A percentile compares a stretch with the other conserved stretches of the same genome.
Conservation (phyloP, 2,329 filamentous ascomycete species). For the Paraphaeosphaeria minitans region DNA sequence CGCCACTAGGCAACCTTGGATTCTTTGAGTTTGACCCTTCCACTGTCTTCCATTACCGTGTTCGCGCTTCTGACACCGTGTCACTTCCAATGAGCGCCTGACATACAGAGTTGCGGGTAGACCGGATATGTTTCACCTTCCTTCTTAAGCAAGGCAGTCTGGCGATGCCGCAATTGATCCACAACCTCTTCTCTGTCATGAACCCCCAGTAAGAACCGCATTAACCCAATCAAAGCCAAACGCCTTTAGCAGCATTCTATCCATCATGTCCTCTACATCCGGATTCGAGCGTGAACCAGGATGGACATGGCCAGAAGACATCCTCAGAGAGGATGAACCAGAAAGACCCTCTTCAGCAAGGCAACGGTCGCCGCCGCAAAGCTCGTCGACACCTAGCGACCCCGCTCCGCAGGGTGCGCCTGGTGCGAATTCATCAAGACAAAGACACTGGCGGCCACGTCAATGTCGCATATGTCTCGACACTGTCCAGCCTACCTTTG, state of each 20-base stretch:
- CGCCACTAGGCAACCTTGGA: constrained; percentile 14
- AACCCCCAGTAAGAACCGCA: constrained; percentile 30
- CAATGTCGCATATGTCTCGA: constrained; percentile 93
- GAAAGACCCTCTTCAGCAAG: constrained; percentile 23
- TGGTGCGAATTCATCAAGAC: constrained; percentile 25
- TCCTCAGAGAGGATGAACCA: constrained; percentile 42
- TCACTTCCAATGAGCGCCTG: constrained; percentile 24
- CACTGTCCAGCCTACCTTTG: constrained; percentile 65
- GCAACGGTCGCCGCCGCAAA: constrained; percentile 21
- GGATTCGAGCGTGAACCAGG: constrained; percentile 47
- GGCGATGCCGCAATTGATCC: constrained; percentile 20
- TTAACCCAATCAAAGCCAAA: constrained; percentile 21
- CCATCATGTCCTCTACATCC: constrained; percentile 50
- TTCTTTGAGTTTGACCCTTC: constrained; percentile 28
- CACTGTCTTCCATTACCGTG: constrained; percentile 18
- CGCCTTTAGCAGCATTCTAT: constrained; percentile 3
- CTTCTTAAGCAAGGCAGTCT: constrained; percentile 5
- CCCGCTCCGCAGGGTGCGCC: constrained; percentile 16
- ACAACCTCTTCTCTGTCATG: constrained; percentile 18
- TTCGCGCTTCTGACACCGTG: constrained; percentile 37
- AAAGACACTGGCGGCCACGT: constrained; percentile 67
- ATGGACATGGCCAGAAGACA: constrained; percentile 56
- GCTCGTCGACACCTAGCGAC: constrained; percentile 20
- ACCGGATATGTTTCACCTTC: neutral
- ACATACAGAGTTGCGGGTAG: constrained; percentile 11